Evolutionary conservation across 1,139 yeast species (phyloP), one percentile per base, ranked within the genome.

Genomic region (Debaryomycetaceae sp.): DNA sequence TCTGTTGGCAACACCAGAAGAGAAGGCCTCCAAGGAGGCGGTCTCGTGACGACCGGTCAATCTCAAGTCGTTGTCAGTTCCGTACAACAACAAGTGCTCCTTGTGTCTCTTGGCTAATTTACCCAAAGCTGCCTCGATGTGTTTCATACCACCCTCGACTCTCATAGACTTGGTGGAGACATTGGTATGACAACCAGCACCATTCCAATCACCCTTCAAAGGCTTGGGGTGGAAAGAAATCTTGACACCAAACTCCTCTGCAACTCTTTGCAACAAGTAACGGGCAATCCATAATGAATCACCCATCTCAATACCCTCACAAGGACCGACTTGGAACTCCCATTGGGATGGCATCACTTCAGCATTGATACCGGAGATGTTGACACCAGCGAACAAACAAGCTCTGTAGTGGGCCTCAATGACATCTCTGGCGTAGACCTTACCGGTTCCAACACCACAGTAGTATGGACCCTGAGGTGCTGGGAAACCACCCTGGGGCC

Each of bases 271-370:
- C 65, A 93, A 78, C 60, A 93, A 78, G 72, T 88, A 93, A 74
- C 99, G 85, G 52, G 97, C 95, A 62, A 91, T 81, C 93, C 98
- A 91, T 68, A 93, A 81, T 71, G 93, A 85, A 71, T 93, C 99
- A 69, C 97, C 99, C 97, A 93, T 91, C 58, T 75, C 70, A 68
- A 93, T 91, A 64, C 99, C 99, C 54, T 72, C 81, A 75, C 97
- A 89, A 54, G 99, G 99, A 64, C 99, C 99, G 58, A 93, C 98
- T 79, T 93, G 99, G 87, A 87, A 93, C 78, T 93, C 99, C 99
- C 99, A 93, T 81, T 93, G 99, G 49, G 98, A 89, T 48, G 99
- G 99, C 98, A 93, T 93, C 55, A 93, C 99, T 79, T 93, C 99
- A 58, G 99, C 99, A 70, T 93, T 93, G 70, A 93, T 91, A 77